phyloP scores from a whole-genome alignment of 176 grass and related monocot genomes.

The Aegilops speltoides region DNA sequence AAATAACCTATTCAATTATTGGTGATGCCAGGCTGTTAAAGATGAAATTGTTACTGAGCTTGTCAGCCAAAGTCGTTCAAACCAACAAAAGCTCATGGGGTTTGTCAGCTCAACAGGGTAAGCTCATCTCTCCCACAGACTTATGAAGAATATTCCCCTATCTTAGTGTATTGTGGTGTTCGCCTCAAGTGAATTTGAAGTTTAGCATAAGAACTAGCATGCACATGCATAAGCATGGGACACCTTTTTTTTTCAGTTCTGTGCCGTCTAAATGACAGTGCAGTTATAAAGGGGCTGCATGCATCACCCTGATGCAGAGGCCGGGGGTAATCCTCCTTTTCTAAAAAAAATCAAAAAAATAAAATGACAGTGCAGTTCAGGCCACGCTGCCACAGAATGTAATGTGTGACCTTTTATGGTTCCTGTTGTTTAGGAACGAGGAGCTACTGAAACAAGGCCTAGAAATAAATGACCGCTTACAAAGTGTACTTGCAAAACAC shows the following conservation, averaged over 20 bases:
- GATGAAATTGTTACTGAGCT: conserved; percentile 92
- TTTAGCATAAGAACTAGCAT: neutral
- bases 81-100: conserved; percentile 72
- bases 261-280: neutral
- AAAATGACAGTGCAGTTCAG: neutral
- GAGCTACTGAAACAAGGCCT: conserved; percentile 74
- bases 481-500: conserved; percentile 73
- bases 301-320: too few relatives aligned
- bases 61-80: conserved; percentile 69
- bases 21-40: conserved; percentile 49
- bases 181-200: neutral
- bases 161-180: neutral
- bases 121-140: neutral
- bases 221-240: neutral
- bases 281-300: neutral
- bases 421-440: conserved; percentile 61
- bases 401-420: neutral
- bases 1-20: conserved; percentile 21
- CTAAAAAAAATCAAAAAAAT: too few relatives aligned
- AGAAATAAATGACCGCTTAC: conserved; percentile 75
- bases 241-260: neutral
- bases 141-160: neutral
- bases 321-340: too few relatives aligned
- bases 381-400: neutral
- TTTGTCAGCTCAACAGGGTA: conserved; percentile 83